A percentile compares a stretch with the other conserved stretches of the same genome.
Conservation (phyloP, 1,284 basidiomycete species). For the Leccinum brunneo-olivaceum region DNA sequence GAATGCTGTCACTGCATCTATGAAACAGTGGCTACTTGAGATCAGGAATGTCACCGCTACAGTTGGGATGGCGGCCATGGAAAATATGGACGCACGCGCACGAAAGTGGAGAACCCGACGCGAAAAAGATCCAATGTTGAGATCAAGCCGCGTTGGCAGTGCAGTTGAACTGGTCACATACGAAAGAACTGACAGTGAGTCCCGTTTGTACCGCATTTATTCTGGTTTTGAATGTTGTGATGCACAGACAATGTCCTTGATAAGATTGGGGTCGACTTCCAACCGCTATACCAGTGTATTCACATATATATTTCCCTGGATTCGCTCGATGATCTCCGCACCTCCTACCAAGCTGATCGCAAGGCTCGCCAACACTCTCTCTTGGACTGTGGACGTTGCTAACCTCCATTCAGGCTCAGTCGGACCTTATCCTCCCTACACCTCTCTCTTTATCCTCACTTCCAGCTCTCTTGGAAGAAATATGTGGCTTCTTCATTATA, state of each 20-base stretch:
- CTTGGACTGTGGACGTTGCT: conserved; percentile 6
- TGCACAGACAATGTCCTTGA: conserved; percentile 81
- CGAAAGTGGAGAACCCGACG: conserved; percentile 79
- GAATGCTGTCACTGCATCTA: conserved; percentile 87
- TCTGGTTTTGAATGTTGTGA: conserved; percentile 5
- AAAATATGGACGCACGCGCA: conserved; percentile 82
- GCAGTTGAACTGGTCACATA: conserved; percentile 92
- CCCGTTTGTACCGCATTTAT: not conserved
- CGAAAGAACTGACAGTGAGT: conserved; percentile 90
- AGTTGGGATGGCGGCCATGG: conserved; percentile 85
- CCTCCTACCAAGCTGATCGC: conserved; percentile 92
- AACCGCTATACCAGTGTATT: conserved; percentile 93
- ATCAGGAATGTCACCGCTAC: conserved; percentile 85
- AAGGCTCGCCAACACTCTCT: conserved; percentile 53
- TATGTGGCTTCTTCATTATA: conserved; percentile 98
- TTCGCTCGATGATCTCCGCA: conserved; percentile 82
- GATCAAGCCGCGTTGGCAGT: conserved; percentile 83
- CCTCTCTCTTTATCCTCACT: conserved; percentile 54
- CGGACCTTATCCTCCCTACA: conserved; percentile 85
- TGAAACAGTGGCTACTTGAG: conserved; percentile 96
- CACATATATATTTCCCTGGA: conserved; percentile 95
- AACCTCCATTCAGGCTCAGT: conserved; percentile 73
- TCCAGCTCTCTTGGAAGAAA: conserved; percentile 76
- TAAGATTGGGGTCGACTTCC: conserved; percentile 85
- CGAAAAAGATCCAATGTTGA: conserved; percentile 71